Evolutionary conservation across 805 yeast genomes (phyloP), one percentile per base, ranked within the genome.

Genomic region (Barnettozyma californica): DNA sequence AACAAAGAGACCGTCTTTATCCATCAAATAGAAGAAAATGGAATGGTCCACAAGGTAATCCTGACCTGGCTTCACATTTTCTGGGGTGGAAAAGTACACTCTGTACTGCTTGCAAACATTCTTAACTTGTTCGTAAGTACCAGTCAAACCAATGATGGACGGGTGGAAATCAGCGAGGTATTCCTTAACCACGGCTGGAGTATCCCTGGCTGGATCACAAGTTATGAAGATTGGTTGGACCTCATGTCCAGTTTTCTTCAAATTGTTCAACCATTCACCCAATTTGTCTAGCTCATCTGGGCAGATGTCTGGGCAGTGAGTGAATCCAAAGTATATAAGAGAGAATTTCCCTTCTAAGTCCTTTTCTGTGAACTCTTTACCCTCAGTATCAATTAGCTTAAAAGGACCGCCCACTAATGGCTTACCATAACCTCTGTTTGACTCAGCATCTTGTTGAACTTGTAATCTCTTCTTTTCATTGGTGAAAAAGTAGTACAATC

Each of bases 231-330:
- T 69, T 0, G 98, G 96, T 67, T 86, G 95, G 45, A 92, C 61
- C 41, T 78, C 70, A 51, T 84, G 77, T 9, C 76, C 74, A 46
- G 80, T 74, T 40, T 66, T 63, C 61, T 84, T 81, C 61, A 92
- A 73, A 34, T 73, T 76, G 54, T 77, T 79, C 60, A 78, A 71
- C 76, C 71, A 78, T 44, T 70, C 75, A 5, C 96, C 92, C 63
- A 94, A 75, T 63, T 92, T 88, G 65, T 94, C 99, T 51, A 94
- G 77, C 66, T 94, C 99, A 66, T 94, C 99, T 10, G 99, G 99
- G 68, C 99, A 94, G 46, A 94, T 91, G 68, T 94, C 99, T 7
- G 99, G 99, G 69, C 99, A 94, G 68, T 91, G 91, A 4, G 97
- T 87, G 71, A 94, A 94, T 0, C 99, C 99, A 68, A 94, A 94